These are phyloP conservation scores for Leishmania mexicana DNA, from an alignment of 208 protist species.

Conservation along the genomic window DNA sequence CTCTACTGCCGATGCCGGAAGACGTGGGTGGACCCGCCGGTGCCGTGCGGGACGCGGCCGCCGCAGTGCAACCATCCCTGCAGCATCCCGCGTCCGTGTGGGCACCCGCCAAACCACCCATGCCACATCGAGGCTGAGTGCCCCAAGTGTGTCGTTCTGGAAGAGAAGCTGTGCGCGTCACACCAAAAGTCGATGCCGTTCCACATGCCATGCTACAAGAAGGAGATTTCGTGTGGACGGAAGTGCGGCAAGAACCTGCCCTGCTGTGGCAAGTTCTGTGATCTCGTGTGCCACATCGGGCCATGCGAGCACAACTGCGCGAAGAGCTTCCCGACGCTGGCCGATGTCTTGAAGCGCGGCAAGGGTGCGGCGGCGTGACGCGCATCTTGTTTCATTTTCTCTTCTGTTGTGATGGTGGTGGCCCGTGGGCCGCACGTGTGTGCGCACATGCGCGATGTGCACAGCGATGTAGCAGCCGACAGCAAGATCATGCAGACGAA, in stretches of 20 bases:
- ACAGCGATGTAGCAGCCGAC: background rate
- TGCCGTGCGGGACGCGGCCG: constrained; percentile 89
- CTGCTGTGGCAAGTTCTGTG: constrained; percentile 76
- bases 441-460: background rate
- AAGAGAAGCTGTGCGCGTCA: constrained; percentile 84
- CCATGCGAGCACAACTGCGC: constrained; percentile 73
- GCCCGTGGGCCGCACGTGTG: background rate
- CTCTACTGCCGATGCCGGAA: constrained; percentile 88
- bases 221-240: constrained; percentile 69
- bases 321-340: constrained; percentile 44
- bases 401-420: background rate
- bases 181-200: constrained; percentile 72
- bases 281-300: constrained; percentile 73
- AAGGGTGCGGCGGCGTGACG: constrained; percentile 4
- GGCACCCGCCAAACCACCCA: constrained; percentile 82
- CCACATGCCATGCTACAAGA: constrained; percentile 67
- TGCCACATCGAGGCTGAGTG: constrained; percentile 80
- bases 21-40: constrained; percentile 85
- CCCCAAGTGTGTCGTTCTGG: constrained; percentile 77
- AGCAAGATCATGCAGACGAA: background rate
- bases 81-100: constrained; percentile 73
- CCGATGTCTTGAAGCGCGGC: constrained; percentile 25
- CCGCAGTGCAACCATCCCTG: constrained; percentile 84
- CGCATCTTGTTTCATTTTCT: background rate
- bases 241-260: constrained; percentile 74